Conservation (phyloP, 805 yeast genomes). For the Candida suzukii region DNA sequence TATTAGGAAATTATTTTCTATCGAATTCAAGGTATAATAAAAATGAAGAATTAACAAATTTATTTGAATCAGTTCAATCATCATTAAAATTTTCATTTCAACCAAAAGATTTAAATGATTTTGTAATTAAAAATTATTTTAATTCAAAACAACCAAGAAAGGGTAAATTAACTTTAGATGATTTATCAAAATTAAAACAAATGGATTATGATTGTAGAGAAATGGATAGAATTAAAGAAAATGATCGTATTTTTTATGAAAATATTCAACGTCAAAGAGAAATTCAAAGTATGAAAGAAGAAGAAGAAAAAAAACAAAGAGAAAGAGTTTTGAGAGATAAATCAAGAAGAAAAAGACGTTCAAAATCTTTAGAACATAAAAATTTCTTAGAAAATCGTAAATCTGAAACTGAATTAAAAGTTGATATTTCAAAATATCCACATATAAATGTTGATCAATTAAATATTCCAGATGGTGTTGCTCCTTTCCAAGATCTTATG, state of each 20-base stretch:
- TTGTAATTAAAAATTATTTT: no score
- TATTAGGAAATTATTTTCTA: no score
- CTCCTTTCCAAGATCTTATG: slow-evolving; percentile 8
- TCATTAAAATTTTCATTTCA: neutral
- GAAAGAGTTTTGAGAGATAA: neutral
- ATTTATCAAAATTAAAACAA: neutral
- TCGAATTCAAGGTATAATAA: no score
- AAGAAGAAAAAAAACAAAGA: neutral
- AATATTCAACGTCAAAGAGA: neutral
- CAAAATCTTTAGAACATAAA: neutral
- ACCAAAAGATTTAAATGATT: neutral
- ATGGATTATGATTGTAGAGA: neutral
- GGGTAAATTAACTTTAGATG: neutral
- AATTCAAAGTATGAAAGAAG: neutral
- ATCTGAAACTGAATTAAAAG: neutral
- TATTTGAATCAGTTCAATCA: neutral
- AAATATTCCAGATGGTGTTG: slow-evolving; percentile 5
- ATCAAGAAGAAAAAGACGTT: neutral
- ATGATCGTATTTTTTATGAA: neutral
- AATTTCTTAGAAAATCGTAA: neutral
- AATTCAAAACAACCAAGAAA: no score
- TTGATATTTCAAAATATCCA: neutral
- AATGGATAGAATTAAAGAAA: neutral
- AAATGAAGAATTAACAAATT: neutral
- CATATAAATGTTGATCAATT: neutral